These are phyloP conservation scores for Candida mattraensis DNA, from an alignment of 805 yeast genomes.

Conservation along the genomic window DNA sequence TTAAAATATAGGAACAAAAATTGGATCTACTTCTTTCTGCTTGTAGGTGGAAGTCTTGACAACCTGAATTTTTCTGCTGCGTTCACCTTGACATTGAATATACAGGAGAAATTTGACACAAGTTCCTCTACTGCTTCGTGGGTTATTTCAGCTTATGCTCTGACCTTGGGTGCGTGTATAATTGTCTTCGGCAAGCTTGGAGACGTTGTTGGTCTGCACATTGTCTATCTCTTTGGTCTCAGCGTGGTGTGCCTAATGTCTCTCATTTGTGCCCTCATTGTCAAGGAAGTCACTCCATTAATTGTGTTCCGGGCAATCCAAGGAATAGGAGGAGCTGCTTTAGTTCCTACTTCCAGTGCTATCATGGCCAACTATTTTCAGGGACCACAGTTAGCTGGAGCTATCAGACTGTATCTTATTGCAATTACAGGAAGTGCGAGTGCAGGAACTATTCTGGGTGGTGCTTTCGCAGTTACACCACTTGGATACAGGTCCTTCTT, in stretches of 20 bases:
- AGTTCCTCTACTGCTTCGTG: constrained; percentile 38
- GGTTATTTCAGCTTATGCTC: constrained; percentile 44
- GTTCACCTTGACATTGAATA: constrained; percentile 20
- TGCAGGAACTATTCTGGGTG: constrained; percentile 42
- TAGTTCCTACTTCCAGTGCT: constrained; percentile 36
- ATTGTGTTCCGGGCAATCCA: constrained; percentile 46
- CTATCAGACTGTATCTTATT: constrained; percentile 16
- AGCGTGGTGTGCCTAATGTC: constrained; percentile 22
- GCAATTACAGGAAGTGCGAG: constrained; percentile 35
- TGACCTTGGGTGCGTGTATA: constrained; percentile 47
- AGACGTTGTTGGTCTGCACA: constrained; percentile 42
- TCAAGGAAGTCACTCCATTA: constrained; percentile 34
- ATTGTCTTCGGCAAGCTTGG: constrained; percentile 42
- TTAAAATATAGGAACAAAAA: too few species aligned
- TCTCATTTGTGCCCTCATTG: constrained; percentile 38
- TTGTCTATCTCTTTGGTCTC: constrained; percentile 27
- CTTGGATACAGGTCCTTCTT: constrained; percentile 42
- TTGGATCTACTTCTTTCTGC: too few species aligned
- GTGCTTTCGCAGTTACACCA: constrained; percentile 39
- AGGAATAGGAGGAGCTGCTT: constrained; percentile 43
- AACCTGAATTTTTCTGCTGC: constrained; percentile 29
- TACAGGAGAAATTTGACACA: constrained; percentile 39
- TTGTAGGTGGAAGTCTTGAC: too few species aligned
- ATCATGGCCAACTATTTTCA: constrained; percentile 25
- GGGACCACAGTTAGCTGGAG: constrained; percentile 15